Evolutionary conservation across 2,329 filamentous ascomycete genomes (phyloP).

Genomic region (Podosphaera leucotricha): DNA sequence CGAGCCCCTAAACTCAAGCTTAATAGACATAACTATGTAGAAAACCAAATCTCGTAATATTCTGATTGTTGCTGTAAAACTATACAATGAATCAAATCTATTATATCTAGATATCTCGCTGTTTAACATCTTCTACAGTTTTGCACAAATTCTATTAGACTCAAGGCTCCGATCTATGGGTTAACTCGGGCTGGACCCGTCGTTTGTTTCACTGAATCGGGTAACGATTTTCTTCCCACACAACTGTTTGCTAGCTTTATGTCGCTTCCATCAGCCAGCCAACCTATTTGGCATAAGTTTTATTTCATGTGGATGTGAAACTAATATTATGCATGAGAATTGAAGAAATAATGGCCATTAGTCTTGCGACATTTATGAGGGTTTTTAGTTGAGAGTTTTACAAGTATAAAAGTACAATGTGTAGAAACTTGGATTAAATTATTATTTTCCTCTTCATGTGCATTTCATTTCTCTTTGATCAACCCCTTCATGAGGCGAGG

Average conservation of each 20-base stretch:
- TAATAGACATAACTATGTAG: neutral
- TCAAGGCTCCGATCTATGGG: neutral
- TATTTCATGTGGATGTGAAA: neutral
- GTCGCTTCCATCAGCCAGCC: neutral
- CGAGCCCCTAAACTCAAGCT: neutral
- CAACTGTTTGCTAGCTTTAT: neutral
- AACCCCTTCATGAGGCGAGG: conserved; percentile 3
- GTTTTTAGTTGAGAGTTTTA: neutral
- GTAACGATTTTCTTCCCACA: neutral
- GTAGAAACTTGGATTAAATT: neutral
- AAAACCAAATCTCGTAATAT: too few species aligned
- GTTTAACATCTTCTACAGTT: neutral
- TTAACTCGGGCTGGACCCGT: neutral
- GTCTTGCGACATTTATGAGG: too few species aligned
- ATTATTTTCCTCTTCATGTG: neutral
- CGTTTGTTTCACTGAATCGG: neutral
- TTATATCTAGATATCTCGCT: neutral
- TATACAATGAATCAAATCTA: too few species aligned
- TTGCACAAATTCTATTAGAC: neutral
- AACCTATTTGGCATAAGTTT: neutral
- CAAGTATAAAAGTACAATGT: neutral
- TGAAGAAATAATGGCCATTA: too few species aligned
- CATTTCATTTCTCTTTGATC: conserved; percentile 1
- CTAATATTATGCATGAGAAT: too few species aligned
- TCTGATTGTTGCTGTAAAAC: too few species aligned